These are phyloP conservation scores for Camellia japonica DNA, from an alignment of 148 eudicot species.

Conservation along the genomic window DNA sequence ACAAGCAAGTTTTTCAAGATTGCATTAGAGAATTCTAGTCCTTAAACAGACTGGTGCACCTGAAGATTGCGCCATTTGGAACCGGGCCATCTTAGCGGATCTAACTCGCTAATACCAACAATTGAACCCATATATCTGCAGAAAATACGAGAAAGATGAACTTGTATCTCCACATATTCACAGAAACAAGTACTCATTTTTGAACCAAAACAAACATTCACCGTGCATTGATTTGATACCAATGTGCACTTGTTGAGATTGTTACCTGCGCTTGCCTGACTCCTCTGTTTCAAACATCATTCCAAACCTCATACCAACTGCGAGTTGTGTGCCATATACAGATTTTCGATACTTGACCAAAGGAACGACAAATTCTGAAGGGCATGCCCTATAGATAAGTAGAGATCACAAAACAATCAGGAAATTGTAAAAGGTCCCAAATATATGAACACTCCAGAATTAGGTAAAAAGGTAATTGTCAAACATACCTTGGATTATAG, in stretches of 20 bases:
- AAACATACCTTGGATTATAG: conserved; percentile 79
- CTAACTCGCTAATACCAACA: conserved; percentile 70
- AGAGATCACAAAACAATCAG: conserved; percentile 2
- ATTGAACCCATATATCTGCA: conserved; percentile 90
- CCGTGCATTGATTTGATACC: background rate
- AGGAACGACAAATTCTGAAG: conserved; percentile 92
- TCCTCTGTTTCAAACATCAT: conserved; percentile 99
- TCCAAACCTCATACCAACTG: conserved; percentile 93
- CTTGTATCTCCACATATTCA: background rate
- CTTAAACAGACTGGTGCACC: conserved; percentile 30
- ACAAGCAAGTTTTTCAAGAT: background rate
- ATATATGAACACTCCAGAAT: background rate
- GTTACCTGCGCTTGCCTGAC: conserved; percentile 82
- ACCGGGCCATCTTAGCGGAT: conserved; percentile 88
- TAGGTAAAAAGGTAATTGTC: background rate
- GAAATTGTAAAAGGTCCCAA: background rate
- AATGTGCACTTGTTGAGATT: background rate
- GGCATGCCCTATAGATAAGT: conserved; percentile 74
- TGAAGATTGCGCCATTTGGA: conserved; percentile 93
- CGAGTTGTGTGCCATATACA: conserved; percentile 71
- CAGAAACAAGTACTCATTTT: background rate
- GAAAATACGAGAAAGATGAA: conserved; percentile 1
- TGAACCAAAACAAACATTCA: background rate
- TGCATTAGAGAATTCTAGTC: background rate
- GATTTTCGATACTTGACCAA: conserved; percentile 71